Conservation (phyloP, 805 yeast species). For the Yamadazyma phyllophila region DNA sequence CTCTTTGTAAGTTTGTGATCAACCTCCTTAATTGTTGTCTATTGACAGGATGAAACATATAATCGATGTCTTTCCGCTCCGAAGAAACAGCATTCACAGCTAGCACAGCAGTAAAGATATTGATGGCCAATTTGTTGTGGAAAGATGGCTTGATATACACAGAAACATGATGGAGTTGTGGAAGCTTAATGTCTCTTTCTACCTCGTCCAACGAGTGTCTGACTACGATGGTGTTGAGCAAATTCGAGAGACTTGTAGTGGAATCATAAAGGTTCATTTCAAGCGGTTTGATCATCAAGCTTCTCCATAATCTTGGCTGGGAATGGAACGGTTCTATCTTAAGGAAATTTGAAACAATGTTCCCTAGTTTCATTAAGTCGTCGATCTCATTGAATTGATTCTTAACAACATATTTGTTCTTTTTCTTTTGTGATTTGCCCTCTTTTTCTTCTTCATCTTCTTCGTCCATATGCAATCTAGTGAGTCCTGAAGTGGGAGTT, state of each 20-base stretch:
- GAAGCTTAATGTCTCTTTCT: conserved; percentile 53
- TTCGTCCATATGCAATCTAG: conserved; percentile 52
- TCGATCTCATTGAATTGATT: conserved; percentile 49
- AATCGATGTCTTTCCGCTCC: conserved; percentile 63
- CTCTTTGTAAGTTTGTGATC: conserved; percentile 59
- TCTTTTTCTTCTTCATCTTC: conserved; percentile 13
- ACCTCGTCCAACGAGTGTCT: conserved; percentile 57
- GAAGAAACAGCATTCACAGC: conserved; percentile 75
- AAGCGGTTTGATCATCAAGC: conserved; percentile 48
- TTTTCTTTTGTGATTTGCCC: conserved; percentile 18
- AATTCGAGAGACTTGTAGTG: conserved; percentile 34
- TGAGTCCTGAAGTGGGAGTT: conserved; percentile 71
- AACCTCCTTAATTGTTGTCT: conserved; percentile 52
- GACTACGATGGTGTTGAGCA: conserved; percentile 50
- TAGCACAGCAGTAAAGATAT: conserved; percentile 62
- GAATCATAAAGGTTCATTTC: conserved; percentile 39
- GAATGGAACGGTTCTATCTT: conserved; percentile 57
- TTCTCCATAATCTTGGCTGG: conserved; percentile 47
- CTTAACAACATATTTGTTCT: conserved; percentile 44
- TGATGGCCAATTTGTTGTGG: conserved; percentile 59
- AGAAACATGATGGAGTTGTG: conserved; percentile 57
- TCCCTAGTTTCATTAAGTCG: conserved; percentile 55
- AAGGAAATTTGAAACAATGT: conserved; percentile 50
- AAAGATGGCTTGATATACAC: conserved; percentile 60
- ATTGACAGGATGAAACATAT: conserved; percentile 66